Percentiles rank a stretch among this genome's conserved stretches.
Conservation (phyloP, 352 stramenopile species). For the Phytophthora pluvialis region DNA sequence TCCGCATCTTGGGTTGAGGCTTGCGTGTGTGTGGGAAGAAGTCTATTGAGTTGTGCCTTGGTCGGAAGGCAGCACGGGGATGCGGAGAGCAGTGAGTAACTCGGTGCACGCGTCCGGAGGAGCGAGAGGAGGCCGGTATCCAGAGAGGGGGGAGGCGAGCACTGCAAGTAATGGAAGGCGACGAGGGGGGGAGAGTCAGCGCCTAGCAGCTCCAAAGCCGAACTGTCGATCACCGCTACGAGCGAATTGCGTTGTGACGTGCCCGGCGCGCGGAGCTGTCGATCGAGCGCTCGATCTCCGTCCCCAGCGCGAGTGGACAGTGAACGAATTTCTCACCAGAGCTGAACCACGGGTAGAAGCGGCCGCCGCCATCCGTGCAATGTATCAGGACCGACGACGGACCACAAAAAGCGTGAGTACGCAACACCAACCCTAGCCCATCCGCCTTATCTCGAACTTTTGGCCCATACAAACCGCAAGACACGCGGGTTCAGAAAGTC, state of each 20-base stretch:
- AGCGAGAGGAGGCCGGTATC: conserved; percentile 27
- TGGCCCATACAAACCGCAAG: conserved; percentile 31
- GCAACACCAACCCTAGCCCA: conserved; percentile 32
- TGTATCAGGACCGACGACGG: conserved; percentile 50
- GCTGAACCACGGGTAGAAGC: conserved; percentile 45
- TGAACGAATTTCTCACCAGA: conserved; percentile 44
- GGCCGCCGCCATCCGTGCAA: conserved; percentile 36
- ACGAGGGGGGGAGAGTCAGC: conserved; percentile 3
- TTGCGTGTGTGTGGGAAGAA: conserved; percentile 17
- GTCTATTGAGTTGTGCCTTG: conserved; percentile 27
- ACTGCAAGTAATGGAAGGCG: conserved; percentile 23
- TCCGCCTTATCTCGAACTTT: conserved; percentile 37
- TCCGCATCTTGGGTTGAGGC: conserved; percentile 23
- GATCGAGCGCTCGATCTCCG: conserved; percentile 15
- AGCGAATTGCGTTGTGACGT: conserved; percentile 50
- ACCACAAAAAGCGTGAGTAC: conserved; percentile 31
- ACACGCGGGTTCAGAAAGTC: conserved; percentile 19
- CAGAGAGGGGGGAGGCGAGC: conserved; percentile 8
- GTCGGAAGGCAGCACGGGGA: neutral
- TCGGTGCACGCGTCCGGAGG: conserved; percentile 16
- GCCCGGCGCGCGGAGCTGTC: conserved; percentile 1
- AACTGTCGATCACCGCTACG: conserved; percentile 29
- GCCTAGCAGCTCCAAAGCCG: conserved; percentile 2
- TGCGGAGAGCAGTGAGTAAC: conserved; percentile 11
- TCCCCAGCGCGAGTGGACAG: conserved; percentile 38